A percentile compares a stretch with the other conserved stretches of the same genome.
Conservation (phyloP, 23 red algal species). For the Gracilariopsis chorda region DNA sequence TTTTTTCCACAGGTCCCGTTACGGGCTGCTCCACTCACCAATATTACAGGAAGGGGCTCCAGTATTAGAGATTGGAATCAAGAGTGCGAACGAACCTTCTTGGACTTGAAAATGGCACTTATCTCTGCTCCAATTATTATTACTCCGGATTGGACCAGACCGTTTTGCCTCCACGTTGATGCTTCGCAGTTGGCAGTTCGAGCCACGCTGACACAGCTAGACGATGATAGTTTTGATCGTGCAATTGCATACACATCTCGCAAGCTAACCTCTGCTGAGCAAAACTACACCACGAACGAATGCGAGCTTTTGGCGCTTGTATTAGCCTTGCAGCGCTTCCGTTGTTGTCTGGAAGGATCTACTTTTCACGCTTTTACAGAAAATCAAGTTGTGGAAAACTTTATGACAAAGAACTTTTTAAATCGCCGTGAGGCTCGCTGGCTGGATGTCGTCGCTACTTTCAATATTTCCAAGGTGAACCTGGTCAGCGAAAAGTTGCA, state of each 20-base stretch:
- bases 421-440: background rate
- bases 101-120: background rate
- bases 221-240: background rate
- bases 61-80: background rate
- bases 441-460: background rate
- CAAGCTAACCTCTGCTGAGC: background rate
- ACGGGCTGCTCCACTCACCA: conserved; percentile 8
- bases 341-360: conserved; percentile 2
- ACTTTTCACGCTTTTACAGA: conserved; percentile 37
- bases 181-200: background rate
- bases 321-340: background rate
- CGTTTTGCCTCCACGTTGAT: conserved; percentile 1
- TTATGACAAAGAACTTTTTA: background rate
- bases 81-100: background rate
- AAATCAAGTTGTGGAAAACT: conserved; percentile 12
- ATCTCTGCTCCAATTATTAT: background rate
- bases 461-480: background rate
- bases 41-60: background rate
- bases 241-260: conserved; percentile 8
- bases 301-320: conserved; percentile 15
- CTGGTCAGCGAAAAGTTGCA: background rate
- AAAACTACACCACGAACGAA: conserved; percentile 13
- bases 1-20: background rate
- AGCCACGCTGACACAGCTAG: background rate
- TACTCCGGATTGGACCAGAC: conserved; percentile 13